Percentiles rank a stretch among this genome's conserved stretches.
Evolutionary conservation across 768 basidiomycete species (phyloP).

Genomic region (Trametes meyenii): DNA sequence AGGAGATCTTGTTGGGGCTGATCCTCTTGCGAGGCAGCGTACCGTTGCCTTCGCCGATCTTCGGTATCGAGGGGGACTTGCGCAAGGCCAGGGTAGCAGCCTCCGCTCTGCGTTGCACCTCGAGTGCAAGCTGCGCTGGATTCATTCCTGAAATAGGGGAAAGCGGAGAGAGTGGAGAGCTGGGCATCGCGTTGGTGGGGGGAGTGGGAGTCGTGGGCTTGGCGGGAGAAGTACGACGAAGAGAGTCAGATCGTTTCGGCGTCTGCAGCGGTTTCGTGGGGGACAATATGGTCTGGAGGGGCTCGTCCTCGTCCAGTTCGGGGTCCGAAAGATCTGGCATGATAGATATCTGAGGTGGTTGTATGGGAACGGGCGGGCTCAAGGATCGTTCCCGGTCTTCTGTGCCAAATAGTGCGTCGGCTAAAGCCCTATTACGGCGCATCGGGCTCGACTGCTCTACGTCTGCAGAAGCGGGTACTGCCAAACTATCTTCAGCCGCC

Average conservation of each 20-base stretch:
- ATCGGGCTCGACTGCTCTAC: conserved; percentile 43
- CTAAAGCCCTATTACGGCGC: conserved; percentile 73
- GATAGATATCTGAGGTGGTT: conserved; percentile 30
- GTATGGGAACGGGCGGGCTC: conserved; percentile 30
- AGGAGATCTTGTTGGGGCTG: conserved; percentile 42
- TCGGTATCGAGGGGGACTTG: conserved; percentile 44
- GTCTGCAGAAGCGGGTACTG: conserved; percentile 41
- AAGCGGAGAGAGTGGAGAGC: conserved; percentile 2
- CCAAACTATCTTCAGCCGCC: conserved; percentile 25
- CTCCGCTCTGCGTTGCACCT: conserved; percentile 69
- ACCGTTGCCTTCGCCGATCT: conserved; percentile 27
- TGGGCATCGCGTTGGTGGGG: conserved; percentile 3
- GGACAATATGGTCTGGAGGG: background rate
- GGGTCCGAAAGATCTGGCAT: conserved; percentile 18
- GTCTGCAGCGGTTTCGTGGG: conserved; percentile 16
- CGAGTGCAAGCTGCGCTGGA: conserved; percentile 57
- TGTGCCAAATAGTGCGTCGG: conserved; percentile 71
- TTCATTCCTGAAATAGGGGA: conserved; percentile 37
- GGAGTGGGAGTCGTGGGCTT: conserved; percentile 3
- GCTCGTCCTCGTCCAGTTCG: conserved; percentile 19
- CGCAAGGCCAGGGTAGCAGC: conserved; percentile 51
- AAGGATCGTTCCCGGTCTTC: conserved; percentile 36
- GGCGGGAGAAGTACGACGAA: background rate
- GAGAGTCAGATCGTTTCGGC: conserved; percentile 18
- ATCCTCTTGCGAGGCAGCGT: conserved; percentile 36